Evolutionary conservation across 2,329 filamentous ascomycete genomes (phyloP), one percentile per base, ranked within the genome.

Genomic region (Epichloe sibirici): DNA sequence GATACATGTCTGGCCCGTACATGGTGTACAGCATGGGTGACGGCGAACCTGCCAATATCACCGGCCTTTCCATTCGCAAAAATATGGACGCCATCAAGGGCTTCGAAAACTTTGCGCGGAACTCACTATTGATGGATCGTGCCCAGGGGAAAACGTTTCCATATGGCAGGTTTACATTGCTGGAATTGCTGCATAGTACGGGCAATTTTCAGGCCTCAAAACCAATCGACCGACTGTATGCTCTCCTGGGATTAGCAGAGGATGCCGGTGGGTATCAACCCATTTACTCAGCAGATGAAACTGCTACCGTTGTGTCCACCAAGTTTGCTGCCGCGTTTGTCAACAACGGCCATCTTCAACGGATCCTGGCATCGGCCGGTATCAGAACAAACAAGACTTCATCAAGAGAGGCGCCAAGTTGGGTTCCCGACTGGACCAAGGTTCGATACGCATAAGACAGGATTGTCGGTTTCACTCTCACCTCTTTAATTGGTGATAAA

Each of bases 371-470:
- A 9, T 28, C 54, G 9, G 54, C 54, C 8, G 54, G 54, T 9
- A 49, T 51, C 39, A 17, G 40, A 25, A 48, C 51, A 25, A 28
- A 45, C 17, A 39, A 31, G 8, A 44, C 39, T 3, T 37, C 45
- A 4, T 11, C 52, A 11, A n/a, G 25, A 2, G 45, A 51, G 7
- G 38, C 39, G 40, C 54, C 54, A 11, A 49, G 51, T 15, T 53
- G 51, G 54, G 54, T 55, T 13, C 54, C 54, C 13, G 38, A 55
- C 37, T 55, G 54, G 54, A 55, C 51, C 13, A 51, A 17, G 35
- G 42, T 53, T 5, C 44, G 25, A 34, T 51, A 46, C 21, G 28
- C 51, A 28, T 48, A 55, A 21, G 46, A 56, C n/a, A 38, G 17
- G 6, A 35, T 51, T 28, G 46, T 50, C 13, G 51, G 54, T 0